These are phyloP conservation scores for Backusella australiensis DNA, from an alignment of 192 early-diverging fungal species.

Conservation along the genomic window DNA sequence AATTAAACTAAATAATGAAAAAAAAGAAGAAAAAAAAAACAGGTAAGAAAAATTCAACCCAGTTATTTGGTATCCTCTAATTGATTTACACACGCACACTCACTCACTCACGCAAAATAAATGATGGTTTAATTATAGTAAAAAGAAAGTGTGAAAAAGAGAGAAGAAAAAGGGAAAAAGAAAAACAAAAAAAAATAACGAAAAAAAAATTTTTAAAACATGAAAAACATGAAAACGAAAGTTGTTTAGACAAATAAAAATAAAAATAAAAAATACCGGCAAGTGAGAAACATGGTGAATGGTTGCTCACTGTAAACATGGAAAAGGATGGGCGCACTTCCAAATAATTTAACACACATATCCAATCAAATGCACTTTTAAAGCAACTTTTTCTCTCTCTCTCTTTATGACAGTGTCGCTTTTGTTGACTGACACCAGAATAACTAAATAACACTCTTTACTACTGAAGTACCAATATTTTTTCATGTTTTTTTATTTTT, in stretches of 20 bases:
- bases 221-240: background rate
- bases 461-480: no score
- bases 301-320: background rate
- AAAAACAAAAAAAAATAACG: background rate
- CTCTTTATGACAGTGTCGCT: background rate
- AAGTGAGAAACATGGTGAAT: slow-evolving; percentile 18
- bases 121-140: background rate
- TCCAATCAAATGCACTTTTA: background rate
- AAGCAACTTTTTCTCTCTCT: background rate
- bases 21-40: background rate
- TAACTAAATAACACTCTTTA: no score
- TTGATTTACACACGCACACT: background rate
- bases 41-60: background rate
- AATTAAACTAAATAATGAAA: background rate
- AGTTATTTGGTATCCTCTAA: background rate
- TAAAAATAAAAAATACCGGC: background rate
- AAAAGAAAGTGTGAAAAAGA: background rate
- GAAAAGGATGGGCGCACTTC: background rate
- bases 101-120: background rate
- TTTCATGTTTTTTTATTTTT: no score
- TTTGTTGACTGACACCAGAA: no score
- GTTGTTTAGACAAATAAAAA: slow-evolving; percentile 8
- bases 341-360: background rate
- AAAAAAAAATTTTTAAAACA: slow-evolving; percentile 5
- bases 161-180: background rate